These are phyloP conservation scores for Salix arbutifolia DNA, from an alignment of 345 rosid species.

Conservation along the genomic window DNA sequence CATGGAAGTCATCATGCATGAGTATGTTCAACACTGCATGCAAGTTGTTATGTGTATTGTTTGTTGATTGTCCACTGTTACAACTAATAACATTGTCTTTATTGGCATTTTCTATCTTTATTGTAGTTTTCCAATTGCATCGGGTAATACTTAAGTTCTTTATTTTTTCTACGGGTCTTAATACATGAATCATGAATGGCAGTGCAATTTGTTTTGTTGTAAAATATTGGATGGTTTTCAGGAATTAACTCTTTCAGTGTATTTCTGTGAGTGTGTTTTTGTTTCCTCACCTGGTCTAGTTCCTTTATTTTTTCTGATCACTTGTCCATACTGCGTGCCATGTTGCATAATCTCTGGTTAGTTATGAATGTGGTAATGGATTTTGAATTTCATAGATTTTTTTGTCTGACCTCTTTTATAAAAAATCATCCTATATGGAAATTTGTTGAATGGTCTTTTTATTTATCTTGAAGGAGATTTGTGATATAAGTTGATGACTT, in stretches of 20 bases:
- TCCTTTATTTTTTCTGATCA: background rate
- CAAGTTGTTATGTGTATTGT: background rate
- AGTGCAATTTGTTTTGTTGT: background rate
- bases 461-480: background rate
- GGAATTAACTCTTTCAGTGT: background rate
- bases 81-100: background rate
- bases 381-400: background rate
- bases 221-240: background rate
- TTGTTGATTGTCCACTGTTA: background rate
- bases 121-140: background rate
- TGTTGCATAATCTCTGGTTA: background rate
- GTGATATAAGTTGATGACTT: background rate
- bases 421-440: background rate
- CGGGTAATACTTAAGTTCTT: background rate
- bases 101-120: background rate
- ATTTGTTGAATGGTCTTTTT: background rate
- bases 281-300: background rate
- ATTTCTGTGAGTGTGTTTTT: background rate
- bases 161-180: background rate
- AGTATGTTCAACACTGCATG: background rate
- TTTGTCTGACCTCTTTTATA: background rate
- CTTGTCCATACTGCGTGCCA: background rate
- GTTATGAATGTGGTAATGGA: background rate
- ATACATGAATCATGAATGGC: background rate
- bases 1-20: background rate